phyloP scores from a whole-genome alignment of 345 rosid genomes.

The Hypericum androsaemum region DNA sequence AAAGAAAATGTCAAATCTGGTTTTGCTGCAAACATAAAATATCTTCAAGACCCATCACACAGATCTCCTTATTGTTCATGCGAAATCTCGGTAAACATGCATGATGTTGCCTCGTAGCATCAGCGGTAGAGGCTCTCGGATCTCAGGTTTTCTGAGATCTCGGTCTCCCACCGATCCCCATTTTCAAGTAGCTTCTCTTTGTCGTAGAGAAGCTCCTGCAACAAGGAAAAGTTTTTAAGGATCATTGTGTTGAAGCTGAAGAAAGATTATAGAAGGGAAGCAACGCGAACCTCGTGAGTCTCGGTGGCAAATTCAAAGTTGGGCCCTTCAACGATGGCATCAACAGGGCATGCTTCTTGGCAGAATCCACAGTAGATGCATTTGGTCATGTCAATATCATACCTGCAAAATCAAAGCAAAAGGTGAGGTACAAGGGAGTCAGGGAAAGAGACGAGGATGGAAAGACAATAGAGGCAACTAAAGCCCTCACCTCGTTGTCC shows the following conservation, averaged over 20 bases:
- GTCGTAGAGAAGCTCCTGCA: constrained; percentile 87
- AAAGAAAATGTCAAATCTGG: too few species aligned
- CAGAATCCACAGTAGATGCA: constrained; percentile 98
- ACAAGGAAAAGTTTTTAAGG: neutral
- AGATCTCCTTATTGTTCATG: too few species aligned
- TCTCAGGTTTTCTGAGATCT: constrained; percentile 94
- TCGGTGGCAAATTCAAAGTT: constrained; percentile 94
- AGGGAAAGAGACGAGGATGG: neutral
- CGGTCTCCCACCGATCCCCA: constrained; percentile 95
- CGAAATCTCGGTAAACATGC: constrained; percentile 14
- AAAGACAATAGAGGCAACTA: neutral
- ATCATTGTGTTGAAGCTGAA: neutral
- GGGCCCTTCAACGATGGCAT: constrained; percentile 97
- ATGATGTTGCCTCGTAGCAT: constrained; percentile 29
- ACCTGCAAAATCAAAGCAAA: constrained; percentile 33
- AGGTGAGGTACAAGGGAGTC: neutral
- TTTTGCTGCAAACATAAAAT: too few species aligned
- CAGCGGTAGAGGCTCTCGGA: constrained; percentile 91
- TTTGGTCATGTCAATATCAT: constrained; percentile 94
- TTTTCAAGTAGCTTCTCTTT: constrained; percentile 96
- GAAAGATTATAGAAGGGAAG: neutral
- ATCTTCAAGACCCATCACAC: too few species aligned
- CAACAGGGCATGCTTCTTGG: constrained; percentile 99
- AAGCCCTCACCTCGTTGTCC: constrained; percentile 70
- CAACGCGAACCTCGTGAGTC: constrained; percentile 70